phyloP scores from a whole-genome alignment of 306 rosid species.

The Bauhinia variegata region DNA sequence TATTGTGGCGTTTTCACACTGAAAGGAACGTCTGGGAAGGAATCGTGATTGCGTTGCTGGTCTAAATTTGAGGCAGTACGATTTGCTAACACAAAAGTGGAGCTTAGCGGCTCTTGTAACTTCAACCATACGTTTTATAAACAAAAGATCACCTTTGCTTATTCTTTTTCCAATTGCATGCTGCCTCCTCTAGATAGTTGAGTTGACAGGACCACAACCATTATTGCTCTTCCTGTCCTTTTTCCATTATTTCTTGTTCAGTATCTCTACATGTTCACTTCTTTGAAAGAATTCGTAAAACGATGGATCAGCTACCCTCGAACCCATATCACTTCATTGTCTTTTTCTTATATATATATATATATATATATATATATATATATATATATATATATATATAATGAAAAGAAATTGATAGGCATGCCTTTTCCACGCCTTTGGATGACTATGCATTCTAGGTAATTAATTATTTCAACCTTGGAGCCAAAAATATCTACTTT shows the following conservation, averaged over 20 bases:
- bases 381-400: no score
- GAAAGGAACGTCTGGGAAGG: conserved; percentile 26
- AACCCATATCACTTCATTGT: no score
- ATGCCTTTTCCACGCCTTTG: no score
- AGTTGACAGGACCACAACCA: conserved; percentile 33
- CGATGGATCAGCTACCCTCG: background rate
- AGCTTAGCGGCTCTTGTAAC: conserved; percentile 1
- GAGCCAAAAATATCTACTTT: no score
- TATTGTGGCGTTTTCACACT: conserved; percentile 1
- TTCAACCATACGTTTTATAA: conserved; percentile 1
- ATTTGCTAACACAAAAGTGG: conserved; percentile 21
- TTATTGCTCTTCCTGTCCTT: conserved; percentile 31
- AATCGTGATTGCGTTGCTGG: background rate
- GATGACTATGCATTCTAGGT: no score
- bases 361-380: no score
- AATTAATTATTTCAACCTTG: no score
- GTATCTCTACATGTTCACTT: no score
- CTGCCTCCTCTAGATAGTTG: background rate
- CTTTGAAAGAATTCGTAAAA: no score
- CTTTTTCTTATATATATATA: no score
- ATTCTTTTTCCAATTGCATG: conserved; percentile 39
- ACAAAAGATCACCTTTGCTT: conserved; percentile 32
- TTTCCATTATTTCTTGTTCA: background rate
- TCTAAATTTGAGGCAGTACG: background rate
- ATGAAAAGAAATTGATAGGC: no score